These are phyloP conservation scores for Starmerella apicola DNA, from an alignment of 805 yeast species.

Conservation along the genomic window DNA sequence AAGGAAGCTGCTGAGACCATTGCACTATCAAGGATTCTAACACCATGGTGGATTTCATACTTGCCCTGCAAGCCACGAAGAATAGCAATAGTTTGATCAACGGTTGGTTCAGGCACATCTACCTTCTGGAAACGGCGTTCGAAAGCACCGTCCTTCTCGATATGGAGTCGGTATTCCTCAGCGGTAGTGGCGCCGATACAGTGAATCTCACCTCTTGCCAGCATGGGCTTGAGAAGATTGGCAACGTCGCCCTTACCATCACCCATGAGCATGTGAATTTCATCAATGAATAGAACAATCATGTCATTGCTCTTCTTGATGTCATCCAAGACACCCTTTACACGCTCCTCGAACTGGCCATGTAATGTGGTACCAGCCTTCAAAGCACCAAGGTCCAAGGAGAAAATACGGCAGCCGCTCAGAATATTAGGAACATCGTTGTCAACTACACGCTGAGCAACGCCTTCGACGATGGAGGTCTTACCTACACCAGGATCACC, in stretches of 20 bases:
- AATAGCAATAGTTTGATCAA: conserved; percentile 87
- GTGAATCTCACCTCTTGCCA: conserved; percentile 91
- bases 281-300: conserved; percentile 89
- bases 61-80: conserved; percentile 90
- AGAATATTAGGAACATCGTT: conserved; percentile 87
- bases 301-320: conserved; percentile 76
- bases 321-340: conserved; percentile 91
- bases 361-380: conserved; percentile 98
- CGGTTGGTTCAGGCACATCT: conserved; percentile 88
- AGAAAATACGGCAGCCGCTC: conserved; percentile 66
- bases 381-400: conserved; percentile 88
- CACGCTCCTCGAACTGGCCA: conserved; percentile 97
- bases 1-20: conserved; percentile 87
- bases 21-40: conserved; percentile 87
- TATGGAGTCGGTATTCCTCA: conserved; percentile 81
- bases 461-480: conserved; percentile 96
- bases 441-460: conserved; percentile 92
- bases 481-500: conserved; percentile 99
- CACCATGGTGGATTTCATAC: conserved; percentile 96
- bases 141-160: conserved; percentile 96
- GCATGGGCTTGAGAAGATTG: conserved; percentile 88
- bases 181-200: conserved; percentile 98
- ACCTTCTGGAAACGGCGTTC: conserved; percentile 97
- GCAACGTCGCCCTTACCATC: conserved; percentile 98
- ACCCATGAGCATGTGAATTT: conserved; percentile 99